Evolutionary conservation across 208 protist species (phyloP).

Genomic region (Trypanosoma rangeli): DNA sequence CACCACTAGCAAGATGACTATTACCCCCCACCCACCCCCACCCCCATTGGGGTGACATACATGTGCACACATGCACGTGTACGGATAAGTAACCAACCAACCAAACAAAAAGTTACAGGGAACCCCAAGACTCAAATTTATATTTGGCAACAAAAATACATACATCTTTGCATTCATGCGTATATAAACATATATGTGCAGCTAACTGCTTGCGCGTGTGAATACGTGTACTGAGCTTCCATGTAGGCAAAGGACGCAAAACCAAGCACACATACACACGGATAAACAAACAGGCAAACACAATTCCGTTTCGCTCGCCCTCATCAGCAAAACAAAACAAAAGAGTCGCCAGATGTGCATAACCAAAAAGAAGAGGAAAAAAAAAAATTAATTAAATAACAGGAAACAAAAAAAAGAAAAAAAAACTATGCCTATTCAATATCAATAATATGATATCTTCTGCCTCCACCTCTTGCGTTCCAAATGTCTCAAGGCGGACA

Average conservation of each 20-base stretch:
- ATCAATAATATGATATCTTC: neutral
- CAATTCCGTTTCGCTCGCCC: no score
- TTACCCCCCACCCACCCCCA: no score
- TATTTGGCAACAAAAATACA: neutral
- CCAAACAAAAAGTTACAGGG: neutral
- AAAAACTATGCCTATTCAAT: neutral
- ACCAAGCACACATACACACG: neutral
- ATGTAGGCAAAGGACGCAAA: neutral
- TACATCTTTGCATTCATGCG: neutral
- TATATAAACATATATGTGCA: conserved; percentile 3
- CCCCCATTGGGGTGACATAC: neutral
- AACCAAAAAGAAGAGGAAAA: conserved; percentile 9
- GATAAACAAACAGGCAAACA: no score
- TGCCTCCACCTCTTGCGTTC: neutral
- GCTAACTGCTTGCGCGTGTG: neutral
- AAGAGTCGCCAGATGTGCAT: neutral
- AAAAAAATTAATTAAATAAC: conserved; percentile 5
- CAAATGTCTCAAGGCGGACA: conserved; percentile 34
- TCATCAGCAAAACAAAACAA: neutral
- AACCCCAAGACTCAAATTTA: neutral
- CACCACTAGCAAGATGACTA: neutral
- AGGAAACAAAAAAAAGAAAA: conserved; percentile 11
- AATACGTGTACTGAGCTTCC: neutral
- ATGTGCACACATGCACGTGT: neutral
- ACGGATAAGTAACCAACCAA: neutral